Percentiles rank a stretch among this genome's conserved stretches.
These are phyloP conservation scores for Taphrina confusa DNA, from an alignment of 1,139 yeast genomes.

Conservation along the genomic window DNA sequence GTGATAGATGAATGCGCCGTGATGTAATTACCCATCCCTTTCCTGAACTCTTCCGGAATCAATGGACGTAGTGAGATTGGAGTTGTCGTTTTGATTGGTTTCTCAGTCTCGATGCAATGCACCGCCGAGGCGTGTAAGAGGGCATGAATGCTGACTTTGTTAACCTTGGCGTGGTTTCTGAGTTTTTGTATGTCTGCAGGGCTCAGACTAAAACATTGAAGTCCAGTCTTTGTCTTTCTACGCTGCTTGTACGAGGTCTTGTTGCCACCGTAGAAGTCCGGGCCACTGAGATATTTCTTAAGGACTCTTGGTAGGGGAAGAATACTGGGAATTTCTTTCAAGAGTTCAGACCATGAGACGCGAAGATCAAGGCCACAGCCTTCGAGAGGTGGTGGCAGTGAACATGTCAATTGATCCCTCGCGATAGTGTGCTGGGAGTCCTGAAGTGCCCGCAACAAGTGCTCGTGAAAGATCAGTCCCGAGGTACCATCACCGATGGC, in stretches of 20 bases:
- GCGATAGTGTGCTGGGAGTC: not conserved
- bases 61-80: conserved; percentile 26
- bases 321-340: not conserved
- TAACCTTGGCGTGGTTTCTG: not conserved
- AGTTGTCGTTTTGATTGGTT: conserved; percentile 2
- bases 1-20: not conserved
- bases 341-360: not conserved
- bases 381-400: conserved; percentile 24
- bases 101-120: conserved; percentile 8
- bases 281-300: not conserved
- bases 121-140: conserved; percentile 13
- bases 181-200: not conserved
- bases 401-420: too few relatives aligned
- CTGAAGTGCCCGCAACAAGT: conserved; percentile 8
- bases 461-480: conserved; percentile 32
- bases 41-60: not conserved
- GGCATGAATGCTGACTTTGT: conserved; percentile 17
- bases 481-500: conserved; percentile 32
- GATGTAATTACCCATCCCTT: conserved; percentile 12
- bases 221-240: conserved; percentile 3
- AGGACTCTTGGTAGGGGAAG: conserved; percentile 18
- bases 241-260: conserved; percentile 13
- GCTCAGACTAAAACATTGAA: not conserved
- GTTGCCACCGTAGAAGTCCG: conserved; percentile 11
- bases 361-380: conserved; percentile 3